These are phyloP conservation scores for Ogataea wickerhamii DNA, from an alignment of 805 yeast genomes.

Conservation along the genomic window DNA sequence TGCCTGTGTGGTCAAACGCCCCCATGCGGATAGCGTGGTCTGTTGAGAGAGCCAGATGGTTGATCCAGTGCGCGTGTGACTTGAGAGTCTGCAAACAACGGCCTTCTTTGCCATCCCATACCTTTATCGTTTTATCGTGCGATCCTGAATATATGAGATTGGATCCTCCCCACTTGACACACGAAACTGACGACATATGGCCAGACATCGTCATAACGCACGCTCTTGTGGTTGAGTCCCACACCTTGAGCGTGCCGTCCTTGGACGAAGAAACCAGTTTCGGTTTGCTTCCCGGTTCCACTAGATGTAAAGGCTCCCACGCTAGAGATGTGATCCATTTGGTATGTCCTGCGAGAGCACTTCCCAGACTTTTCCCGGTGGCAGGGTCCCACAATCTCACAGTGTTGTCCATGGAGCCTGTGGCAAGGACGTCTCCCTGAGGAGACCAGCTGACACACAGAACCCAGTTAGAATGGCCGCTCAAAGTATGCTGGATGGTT, in stretches of 20 bases:
- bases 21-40: conserved; percentile 87
- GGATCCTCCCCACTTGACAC: conserved; percentile 96
- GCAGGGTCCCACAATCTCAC: conserved; percentile 82
- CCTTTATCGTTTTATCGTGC: conserved; percentile 89
- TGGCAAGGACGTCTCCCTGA: conserved; percentile 84
- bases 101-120: conserved; percentile 84
- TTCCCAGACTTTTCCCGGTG: conserved; percentile 71
- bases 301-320: conserved; percentile 93
- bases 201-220: conserved; percentile 76
- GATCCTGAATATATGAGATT: conserved; percentile 83
- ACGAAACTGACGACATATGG: conserved; percentile 83
- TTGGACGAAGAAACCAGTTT: conserved; percentile 84
- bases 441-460: conserved; percentile 90
- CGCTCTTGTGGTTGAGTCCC: conserved; percentile 77
- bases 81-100: conserved; percentile 72
- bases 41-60: conserved; percentile 87
- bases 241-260: conserved; percentile 82
- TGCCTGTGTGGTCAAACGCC: conserved; percentile 74
- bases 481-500: conserved; percentile 76
- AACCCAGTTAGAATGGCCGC: conserved; percentile 93
- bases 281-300: conserved; percentile 59
- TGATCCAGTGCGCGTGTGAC: conserved; percentile 97
- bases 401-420: conserved; percentile 94
- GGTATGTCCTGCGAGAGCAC: conserved; percentile 71
- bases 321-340: conserved; percentile 87